These are phyloP conservation scores for Funneliformis mosseae DNA, from an alignment of 192 early-diverging fungal genomes.

Conservation along the genomic window DNA sequence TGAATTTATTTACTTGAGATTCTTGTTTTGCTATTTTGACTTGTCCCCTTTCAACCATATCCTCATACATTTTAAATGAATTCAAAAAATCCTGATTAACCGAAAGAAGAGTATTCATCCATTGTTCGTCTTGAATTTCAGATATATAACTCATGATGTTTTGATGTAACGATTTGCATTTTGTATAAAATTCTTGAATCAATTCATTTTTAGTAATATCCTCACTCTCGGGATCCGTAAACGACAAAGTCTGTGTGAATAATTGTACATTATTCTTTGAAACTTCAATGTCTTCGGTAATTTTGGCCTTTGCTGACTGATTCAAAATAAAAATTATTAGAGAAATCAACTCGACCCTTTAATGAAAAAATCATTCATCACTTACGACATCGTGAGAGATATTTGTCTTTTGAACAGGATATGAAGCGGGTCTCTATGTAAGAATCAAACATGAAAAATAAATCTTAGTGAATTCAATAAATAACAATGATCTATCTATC, in stretches of 20 bases:
- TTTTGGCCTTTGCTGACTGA: background rate
- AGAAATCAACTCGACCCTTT: background rate
- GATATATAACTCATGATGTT: constrained; percentile 46
- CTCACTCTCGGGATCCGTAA: constrained; percentile 55
- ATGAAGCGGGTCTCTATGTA: background rate
- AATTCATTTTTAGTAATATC: constrained; percentile 57
- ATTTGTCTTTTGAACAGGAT: background rate
- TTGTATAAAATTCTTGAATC: constrained; percentile 60
- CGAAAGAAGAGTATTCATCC: constrained; percentile 50
- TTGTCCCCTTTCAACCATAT: constrained; percentile 57
- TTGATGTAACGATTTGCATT: constrained; percentile 49
- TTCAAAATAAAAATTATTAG: background rate
- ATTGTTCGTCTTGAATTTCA: constrained; percentile 48
- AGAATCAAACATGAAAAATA: background rate
- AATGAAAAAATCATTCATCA: background rate
- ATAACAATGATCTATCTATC: background rate
- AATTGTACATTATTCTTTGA: constrained; percentile 57
- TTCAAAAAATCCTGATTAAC: constrained; percentile 55
- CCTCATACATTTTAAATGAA: constrained; percentile 56
- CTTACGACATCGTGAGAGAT: background rate
- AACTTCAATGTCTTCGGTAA: constrained; percentile 51
- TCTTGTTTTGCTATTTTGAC: constrained; percentile 45
- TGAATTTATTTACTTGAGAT: constrained; percentile 32
- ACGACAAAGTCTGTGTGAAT: constrained; percentile 52
- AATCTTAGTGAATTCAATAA: no score